phyloP scores from a whole-genome alignment of 306 rosid species.

The Crataegus laevigata region DNA sequence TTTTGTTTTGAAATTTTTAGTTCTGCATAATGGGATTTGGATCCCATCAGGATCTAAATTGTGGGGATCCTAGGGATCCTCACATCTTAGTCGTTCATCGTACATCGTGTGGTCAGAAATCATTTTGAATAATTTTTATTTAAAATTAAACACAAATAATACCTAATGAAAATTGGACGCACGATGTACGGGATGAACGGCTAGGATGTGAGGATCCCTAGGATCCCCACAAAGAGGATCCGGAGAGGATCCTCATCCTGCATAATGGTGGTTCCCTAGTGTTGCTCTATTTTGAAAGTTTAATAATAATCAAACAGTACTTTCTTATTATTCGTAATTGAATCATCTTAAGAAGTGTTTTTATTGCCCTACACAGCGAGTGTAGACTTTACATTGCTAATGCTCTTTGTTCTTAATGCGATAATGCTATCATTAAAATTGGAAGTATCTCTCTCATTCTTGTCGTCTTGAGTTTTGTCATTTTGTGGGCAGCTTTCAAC shows the following conservation, averaged over 20 bases:
- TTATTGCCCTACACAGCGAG: background rate
- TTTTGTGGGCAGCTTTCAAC: slow-evolving; percentile 61
- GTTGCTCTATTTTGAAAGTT: background rate
- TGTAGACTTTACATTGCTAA: background rate
- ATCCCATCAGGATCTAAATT: no score
- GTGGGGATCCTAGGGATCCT: no score
- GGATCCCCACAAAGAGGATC: no score
- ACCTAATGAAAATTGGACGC: no score
- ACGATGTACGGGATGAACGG: no score
- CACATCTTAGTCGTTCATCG: no score
- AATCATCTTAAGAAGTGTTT: background rate
- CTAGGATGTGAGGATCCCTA: no score
- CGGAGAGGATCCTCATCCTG: background rate
- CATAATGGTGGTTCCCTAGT: background rate
- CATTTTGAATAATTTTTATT: no score
- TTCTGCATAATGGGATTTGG: no score
- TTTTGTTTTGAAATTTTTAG: background rate
- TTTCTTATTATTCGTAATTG: background rate
- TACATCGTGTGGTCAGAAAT: no score
- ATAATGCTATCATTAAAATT: background rate
- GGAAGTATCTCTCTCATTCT: background rate
- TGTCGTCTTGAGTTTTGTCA: slow-evolving; percentile 5
- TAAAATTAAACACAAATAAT: no score
- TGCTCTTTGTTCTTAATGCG: background rate
- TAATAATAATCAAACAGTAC: background rate